phyloP scores from a whole-genome alignment of 2,329 filamentous ascomycete genomes.

The Aspergillus ruber region DNA sequence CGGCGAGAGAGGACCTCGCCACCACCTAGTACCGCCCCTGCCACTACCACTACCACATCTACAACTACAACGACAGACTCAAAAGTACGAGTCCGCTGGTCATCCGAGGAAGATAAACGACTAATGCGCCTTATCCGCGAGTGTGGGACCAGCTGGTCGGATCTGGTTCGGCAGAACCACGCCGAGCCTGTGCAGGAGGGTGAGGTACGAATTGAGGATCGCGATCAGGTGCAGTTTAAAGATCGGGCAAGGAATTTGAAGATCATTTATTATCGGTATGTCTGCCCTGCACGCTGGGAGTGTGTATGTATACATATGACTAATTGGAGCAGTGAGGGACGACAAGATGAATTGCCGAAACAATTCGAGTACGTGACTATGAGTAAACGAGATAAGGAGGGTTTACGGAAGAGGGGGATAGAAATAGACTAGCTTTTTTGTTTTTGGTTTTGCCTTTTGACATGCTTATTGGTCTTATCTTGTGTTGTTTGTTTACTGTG shows the following conservation, averaged over 20 bases:
- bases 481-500: not conserved
- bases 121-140: constrained; percentile 46
- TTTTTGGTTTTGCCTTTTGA: not conserved
- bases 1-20: not conserved
- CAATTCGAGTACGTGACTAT: constrained; percentile 41
- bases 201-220: constrained; percentile 26
- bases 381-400: constrained; percentile 14
- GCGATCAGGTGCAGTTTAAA: constrained; percentile 50
- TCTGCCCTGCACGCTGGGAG: not conserved
- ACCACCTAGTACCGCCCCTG: not conserved
- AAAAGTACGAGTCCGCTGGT: constrained; percentile 25
- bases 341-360: constrained; percentile 26
- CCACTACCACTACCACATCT: not conserved
- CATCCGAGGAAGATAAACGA: constrained; percentile 32
- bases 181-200: constrained; percentile 21
- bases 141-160: constrained; percentile 42
- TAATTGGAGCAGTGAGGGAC: constrained; percentile 11
- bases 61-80: not conserved
- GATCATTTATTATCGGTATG: constrained; percentile 34
- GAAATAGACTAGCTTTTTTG: not conserved
- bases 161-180: constrained; percentile 35
- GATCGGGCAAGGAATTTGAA: constrained; percentile 52
- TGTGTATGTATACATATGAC: not conserved
- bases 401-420: constrained; percentile 8
- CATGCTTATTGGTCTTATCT: not conserved